phyloP scores from a whole-genome alignment of 176 grass and related monocot species.

The Carex scoparia region DNA sequence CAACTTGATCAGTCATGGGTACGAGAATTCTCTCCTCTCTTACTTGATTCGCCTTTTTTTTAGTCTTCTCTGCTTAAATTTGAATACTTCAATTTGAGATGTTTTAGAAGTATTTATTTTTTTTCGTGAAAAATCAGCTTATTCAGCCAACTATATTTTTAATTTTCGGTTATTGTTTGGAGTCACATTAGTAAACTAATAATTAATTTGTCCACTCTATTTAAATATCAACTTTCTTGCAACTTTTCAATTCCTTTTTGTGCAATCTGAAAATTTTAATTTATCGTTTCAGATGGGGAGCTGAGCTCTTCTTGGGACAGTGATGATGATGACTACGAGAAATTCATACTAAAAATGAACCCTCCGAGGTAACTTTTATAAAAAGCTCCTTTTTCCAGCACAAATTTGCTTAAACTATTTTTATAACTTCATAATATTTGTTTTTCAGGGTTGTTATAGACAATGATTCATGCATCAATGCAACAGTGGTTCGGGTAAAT shows the following conservation, averaged over 20 bases:
- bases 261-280: background rate
- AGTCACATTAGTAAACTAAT: background rate
- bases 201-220: background rate
- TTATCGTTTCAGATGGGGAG: constrained; percentile 40
- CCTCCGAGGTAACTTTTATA: constrained; percentile 62
- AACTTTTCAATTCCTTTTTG: background rate
- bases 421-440: background rate
- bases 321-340: constrained; percentile 69
- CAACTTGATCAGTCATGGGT: background rate
- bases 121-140: background rate
- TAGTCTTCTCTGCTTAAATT: background rate
- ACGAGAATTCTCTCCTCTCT: background rate
- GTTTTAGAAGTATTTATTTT: no score
- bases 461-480: constrained; percentile 62
- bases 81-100: background rate
- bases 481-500: constrained; percentile 67
- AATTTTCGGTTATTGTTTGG: background rate
- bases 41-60: background rate
- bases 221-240: constrained; percentile 10
- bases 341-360: constrained; percentile 95
- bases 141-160: background rate
- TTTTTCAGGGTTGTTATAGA: constrained; percentile 68
- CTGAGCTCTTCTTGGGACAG: constrained; percentile 53
- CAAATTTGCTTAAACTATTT: background rate
- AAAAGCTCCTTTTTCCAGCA: background rate